A percentile compares a stretch with the other conserved stretches of the same genome.
These are phyloP conservation scores for Artemisia annua DNA, from an alignment of 129 eudicot genomes.

Conservation along the genomic window DNA sequence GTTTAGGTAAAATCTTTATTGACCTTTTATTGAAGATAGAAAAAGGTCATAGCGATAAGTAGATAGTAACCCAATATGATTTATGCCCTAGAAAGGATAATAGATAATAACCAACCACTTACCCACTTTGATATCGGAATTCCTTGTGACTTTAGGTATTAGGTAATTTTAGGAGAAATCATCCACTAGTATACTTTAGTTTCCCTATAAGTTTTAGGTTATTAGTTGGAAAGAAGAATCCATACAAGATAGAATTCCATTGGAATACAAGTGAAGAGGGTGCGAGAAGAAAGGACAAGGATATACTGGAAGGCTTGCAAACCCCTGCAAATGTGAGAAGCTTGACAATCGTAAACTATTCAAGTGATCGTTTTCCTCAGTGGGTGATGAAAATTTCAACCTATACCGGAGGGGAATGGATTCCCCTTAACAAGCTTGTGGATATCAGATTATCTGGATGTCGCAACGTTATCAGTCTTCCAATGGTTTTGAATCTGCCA, in stretches of 20 bases:
- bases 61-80: no score
- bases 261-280: not conserved
- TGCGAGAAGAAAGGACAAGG: conserved; percentile 7
- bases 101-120: no score
- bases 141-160: no score
- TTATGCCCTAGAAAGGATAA: no score
- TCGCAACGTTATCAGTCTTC: conserved; percentile 3
- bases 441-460: conserved; percentile 1
- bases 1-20: no score
- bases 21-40: no score
- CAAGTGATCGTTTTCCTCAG: conserved; percentile 13
- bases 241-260: not conserved
- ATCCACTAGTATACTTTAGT: no score
- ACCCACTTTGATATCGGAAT: no score
- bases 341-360: conserved; percentile 11
- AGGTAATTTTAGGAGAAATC: no score
- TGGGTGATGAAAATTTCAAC: conserved; percentile 24
- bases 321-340: conserved; percentile 21
- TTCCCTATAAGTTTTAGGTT: no score
- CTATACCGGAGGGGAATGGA: not conserved
- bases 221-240: no score
- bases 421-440: not conserved
- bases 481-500: conserved; percentile 25
- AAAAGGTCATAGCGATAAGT: no score
- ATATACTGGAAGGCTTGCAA: conserved; percentile 26